Percentiles rank a stretch among this genome's conserved stretches.
Conservation (phyloP, 1,139 yeast genomes). For the Lodderomyces elongisporus region DNA sequence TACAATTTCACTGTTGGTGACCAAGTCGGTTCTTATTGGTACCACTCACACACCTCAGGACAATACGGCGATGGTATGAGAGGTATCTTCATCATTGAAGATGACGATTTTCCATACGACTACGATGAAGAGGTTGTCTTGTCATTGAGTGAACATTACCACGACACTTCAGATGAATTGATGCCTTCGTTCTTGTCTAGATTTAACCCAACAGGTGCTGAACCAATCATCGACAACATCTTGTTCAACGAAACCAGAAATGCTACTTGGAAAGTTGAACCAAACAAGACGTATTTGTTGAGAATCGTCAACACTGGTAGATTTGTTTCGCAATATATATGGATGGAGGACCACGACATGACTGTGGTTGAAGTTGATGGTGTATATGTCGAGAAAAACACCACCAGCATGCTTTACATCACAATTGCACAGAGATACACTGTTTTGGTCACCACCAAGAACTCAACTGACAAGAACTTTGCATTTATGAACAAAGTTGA, state of each 20-base stretch:
- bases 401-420: slow-evolving; percentile 52
- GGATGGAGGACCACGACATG: slow-evolving; percentile 63
- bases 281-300: slow-evolving; percentile 59
- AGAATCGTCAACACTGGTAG: slow-evolving; percentile 64
- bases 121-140: slow-evolving; percentile 61
- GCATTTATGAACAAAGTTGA: slow-evolving; percentile 62
- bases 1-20: slow-evolving; percentile 62
- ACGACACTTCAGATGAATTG: slow-evolving; percentile 42
- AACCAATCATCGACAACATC: slow-evolving; percentile 67
- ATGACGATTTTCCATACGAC: slow-evolving; percentile 49
- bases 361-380: slow-evolving; percentile 75
- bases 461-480: slow-evolving; percentile 43
- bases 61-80: slow-evolving; percentile 79
- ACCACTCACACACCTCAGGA: slow-evolving; percentile 74
- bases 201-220: slow-evolving; percentile 80
- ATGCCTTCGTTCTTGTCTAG: slow-evolving; percentile 47
- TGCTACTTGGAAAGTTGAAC: slow-evolving; percentile 51
- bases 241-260: slow-evolving; percentile 62
- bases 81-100: slow-evolving; percentile 65
- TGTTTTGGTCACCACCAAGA: slow-evolving; percentile 56
- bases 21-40: slow-evolving; percentile 77
- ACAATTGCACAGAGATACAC: slow-evolving; percentile 70
- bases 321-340: slow-evolving; percentile 66
- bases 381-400: slow-evolving; percentile 51
- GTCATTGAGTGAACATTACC: slow-evolving; percentile 61